These are phyloP conservation scores for Fusarium beomiforme DNA, from an alignment of 2,329 filamentous ascomycete species.

Conservation along the genomic window DNA sequence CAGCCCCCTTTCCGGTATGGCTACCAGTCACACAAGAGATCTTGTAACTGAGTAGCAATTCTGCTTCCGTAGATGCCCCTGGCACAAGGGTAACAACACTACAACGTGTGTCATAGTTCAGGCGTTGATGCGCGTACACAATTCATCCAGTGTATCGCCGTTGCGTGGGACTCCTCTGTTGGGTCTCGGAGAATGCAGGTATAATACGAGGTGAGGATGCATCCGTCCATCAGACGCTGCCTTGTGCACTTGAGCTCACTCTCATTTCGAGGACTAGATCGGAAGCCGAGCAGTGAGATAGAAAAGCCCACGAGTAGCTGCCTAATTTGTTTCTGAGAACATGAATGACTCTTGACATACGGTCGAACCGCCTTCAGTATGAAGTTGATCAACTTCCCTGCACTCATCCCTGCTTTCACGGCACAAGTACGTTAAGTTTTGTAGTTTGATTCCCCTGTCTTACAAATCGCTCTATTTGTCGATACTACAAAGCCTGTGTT, in stretches of 20 bases:
- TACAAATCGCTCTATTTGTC: neutral
- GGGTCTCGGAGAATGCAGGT: slow-evolving; percentile 14
- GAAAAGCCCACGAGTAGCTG: neutral
- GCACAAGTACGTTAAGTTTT: slow-evolving; percentile 44
- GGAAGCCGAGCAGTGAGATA: slow-evolving; percentile 4
- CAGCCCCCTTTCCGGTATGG: neutral
- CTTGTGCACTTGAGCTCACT: neutral
- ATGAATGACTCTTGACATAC: slow-evolving; percentile 23
- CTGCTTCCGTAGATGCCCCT: slow-evolving; percentile 32
- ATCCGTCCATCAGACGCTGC: neutral
- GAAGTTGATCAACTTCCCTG: slow-evolving; percentile 49
- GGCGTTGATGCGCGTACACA: neutral
- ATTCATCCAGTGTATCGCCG: neutral
- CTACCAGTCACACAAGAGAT: slow-evolving; percentile 12
- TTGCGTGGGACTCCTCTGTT: neutral
- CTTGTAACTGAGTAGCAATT: slow-evolving; percentile 3
- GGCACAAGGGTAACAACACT: neutral
- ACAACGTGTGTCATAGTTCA: slow-evolving; percentile 4
- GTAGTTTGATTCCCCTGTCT: neutral
- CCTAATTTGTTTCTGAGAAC: neutral
- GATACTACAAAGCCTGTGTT: neutral
- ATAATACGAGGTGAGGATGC: slow-evolving; percentile 16
- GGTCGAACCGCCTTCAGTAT: slow-evolving; percentile 22
- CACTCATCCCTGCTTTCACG: slow-evolving; percentile 52
- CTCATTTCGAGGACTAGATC: neutral